A percentile compares a stretch with the other conserved stretches of the same genome.
These are phyloP conservation scores for Panicum miliaceum DNA, from an alignment of 176 grass and related monocot genomes.

Conservation along the genomic window DNA sequence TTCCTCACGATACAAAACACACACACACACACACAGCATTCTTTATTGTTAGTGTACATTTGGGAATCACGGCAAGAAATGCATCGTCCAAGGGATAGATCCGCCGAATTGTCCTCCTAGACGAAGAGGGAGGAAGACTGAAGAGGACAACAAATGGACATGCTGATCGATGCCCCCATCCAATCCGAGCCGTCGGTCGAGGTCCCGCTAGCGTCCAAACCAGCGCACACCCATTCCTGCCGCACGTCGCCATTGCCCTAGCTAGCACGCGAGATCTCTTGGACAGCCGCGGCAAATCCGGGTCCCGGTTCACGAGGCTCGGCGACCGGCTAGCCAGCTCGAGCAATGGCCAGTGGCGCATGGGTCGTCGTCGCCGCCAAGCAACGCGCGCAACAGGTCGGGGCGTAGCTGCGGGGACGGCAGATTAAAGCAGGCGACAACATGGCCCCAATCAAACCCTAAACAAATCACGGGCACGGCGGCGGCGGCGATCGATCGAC, in stretches of 20 bases:
- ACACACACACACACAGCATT: too few species aligned
- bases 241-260: conserved; percentile 15
- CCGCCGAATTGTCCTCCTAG: too few species aligned
- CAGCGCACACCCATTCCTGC: background rate
- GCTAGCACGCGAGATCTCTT: background rate
- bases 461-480: background rate
- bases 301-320: background rate
- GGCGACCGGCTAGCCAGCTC: background rate
- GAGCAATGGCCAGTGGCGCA: background rate
- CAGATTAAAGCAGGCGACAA: conserved; percentile 19
- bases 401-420: background rate
- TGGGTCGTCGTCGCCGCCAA: background rate
- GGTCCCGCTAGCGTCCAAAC: background rate
- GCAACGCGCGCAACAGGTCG: background rate
- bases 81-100: background rate
- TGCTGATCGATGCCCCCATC: too few species aligned
- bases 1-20: too few species aligned
- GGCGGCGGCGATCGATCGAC: conserved; percentile 1
- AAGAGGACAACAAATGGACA: too few species aligned
- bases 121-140: too few species aligned
- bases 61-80: background rate
- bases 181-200: background rate
- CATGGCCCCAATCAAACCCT: conserved; percentile 3
- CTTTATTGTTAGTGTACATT: too few species aligned
- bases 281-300: conserved; percentile 3